Conservation (phyloP, 169 alveolate species). For the Plasmodium coatneyi region DNA sequence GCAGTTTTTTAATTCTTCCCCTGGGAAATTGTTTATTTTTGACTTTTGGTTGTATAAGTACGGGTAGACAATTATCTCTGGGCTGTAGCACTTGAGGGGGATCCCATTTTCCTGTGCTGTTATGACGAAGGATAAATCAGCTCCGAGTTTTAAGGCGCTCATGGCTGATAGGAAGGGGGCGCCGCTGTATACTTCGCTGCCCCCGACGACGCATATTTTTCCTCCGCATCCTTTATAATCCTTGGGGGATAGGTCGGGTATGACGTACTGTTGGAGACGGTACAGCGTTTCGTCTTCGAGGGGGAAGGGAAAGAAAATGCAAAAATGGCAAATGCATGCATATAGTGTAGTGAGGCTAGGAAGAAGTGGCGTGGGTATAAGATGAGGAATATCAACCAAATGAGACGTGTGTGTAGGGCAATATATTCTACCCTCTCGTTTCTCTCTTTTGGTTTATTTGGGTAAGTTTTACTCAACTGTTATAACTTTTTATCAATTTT, state of each 20-base stretch:
- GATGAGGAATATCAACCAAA: neutral
- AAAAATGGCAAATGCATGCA: neutral
- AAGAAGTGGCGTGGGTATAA: neutral
- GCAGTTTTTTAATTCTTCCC: constrained; percentile 55
- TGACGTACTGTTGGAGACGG: neutral
- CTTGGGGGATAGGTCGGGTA: constrained; percentile 11
- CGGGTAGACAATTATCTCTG: constrained; percentile 94
- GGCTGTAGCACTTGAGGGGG: constrained; percentile 93
- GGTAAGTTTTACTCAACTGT: neutral
- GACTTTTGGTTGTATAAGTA: constrained; percentile 65
- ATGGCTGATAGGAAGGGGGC: constrained; percentile 94
- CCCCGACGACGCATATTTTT: constrained; percentile 91
- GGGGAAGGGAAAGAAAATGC: neutral
- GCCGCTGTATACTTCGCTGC: constrained; percentile 92
- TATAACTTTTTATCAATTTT: too few relatives aligned
- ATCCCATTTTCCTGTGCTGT: constrained; percentile 90
- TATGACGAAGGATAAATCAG: constrained; percentile 91
- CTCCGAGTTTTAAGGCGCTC: constrained; percentile 91
- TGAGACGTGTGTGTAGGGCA: neutral
- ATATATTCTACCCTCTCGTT: neutral
- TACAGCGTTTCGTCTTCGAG: constrained; percentile 30
- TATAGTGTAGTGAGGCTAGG: neutral
- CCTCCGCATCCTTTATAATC: constrained; percentile 51
- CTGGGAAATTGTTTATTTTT: constrained; percentile 21
- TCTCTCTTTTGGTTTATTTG: neutral